Conservation (phyloP, 2,329 filamentous ascomycete genomes). For the Orbilia javanica region DNA sequence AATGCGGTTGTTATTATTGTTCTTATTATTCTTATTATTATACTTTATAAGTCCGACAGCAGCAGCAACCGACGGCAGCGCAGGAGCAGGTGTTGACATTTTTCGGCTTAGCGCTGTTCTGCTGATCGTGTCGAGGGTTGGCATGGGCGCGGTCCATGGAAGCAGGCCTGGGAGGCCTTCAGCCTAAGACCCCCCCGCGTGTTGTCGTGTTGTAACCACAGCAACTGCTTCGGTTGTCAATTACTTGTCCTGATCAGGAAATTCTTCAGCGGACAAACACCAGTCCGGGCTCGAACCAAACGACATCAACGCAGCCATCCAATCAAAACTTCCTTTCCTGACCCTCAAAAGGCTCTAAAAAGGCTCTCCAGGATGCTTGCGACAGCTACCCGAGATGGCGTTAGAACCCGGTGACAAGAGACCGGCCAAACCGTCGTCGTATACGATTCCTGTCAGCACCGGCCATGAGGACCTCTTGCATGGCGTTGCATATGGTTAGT, state of each 20-base stretch:
- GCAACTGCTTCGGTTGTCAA: constrained; percentile 6
- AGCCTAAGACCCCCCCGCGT: not conserved
- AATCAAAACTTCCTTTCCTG: constrained; percentile 1
- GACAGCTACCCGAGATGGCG: constrained; percentile 45
- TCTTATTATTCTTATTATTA: not conserved
- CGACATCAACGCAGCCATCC: constrained; percentile 6
- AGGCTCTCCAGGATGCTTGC: constrained; percentile 17
- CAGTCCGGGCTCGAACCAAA: not conserved
- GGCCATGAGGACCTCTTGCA: constrained; percentile 63
- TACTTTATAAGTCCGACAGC: not conserved
- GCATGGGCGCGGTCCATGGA: not conserved
- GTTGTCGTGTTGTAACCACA: constrained; percentile 25
- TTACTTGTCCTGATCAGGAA: constrained; percentile 9
- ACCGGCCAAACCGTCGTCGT: constrained; percentile 49
- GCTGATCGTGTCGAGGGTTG: constrained; percentile 4
- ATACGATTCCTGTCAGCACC: constrained; percentile 60
- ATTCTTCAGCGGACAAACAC: not conserved
- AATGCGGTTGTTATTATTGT: not conserved
- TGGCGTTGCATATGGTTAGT: constrained; percentile 62
- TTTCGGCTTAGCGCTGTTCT: constrained; percentile 10
- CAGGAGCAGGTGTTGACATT: not conserved
- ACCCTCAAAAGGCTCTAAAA: not conserved
- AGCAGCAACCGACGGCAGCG: not conserved
- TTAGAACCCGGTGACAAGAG: constrained; percentile 50
- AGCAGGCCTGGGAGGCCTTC: not conserved